Evolutionary conservation across 2,329 filamentous ascomycete species (phyloP).

Genomic region (Claviceps pusilla): DNA sequence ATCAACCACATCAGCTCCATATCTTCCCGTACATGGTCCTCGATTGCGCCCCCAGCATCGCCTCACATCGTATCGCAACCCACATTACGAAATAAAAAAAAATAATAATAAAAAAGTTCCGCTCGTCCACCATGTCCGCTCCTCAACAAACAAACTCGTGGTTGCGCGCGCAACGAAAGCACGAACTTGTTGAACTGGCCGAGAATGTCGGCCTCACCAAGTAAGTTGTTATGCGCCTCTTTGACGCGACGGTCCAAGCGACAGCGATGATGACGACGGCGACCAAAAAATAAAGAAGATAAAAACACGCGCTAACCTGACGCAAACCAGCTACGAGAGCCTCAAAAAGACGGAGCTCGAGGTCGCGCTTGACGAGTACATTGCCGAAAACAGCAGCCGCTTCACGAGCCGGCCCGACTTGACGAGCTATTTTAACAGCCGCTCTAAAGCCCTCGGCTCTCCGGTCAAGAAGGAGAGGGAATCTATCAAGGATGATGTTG

Average conservation of each 20-base stretch:
- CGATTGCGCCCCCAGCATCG: neutral
- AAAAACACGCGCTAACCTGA: neutral
- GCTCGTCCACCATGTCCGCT: constrained; percentile 12
- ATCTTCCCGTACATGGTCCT: neutral
- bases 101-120: neutral
- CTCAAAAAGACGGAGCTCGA: constrained; percentile 72
- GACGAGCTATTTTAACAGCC: constrained; percentile 60
- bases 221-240: constrained; percentile 33
- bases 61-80: neutral
- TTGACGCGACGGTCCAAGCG: neutral
- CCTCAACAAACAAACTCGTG: constrained; percentile 42
- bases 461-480: constrained; percentile 44
- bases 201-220: constrained; percentile 54
- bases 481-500: constrained; percentile 20
- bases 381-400: constrained; percentile 51
- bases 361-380: constrained; percentile 54
- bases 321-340: constrained; percentile 43
- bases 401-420: constrained; percentile 50
- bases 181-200: constrained; percentile 60
- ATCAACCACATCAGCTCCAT: too few species aligned
- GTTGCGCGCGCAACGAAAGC: constrained; percentile 70
- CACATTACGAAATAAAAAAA: neutral
- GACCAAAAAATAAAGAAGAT: too few species aligned
- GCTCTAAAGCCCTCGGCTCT: constrained; percentile 42
- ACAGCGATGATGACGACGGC: too few species aligned